phyloP scores from a whole-genome alignment of 495 filamentous ascomycete genomes.

The Aspergillus conjunctus region DNA sequence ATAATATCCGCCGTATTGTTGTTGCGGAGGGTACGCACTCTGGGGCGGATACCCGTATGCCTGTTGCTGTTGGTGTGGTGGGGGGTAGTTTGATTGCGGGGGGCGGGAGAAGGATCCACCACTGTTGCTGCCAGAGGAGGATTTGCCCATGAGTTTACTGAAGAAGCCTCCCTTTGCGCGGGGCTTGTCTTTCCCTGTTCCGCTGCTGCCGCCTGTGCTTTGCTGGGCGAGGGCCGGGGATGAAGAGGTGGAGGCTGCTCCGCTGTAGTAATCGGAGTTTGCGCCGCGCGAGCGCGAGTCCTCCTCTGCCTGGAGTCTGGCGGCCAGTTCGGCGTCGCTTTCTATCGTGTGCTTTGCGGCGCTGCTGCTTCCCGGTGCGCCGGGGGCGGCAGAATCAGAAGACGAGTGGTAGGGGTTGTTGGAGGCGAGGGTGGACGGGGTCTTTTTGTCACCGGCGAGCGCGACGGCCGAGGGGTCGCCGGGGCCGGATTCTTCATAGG shows the following conservation, averaged over 20 bases:
- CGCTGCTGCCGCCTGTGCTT: conserved; percentile 30
- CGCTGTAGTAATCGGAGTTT: conserved; percentile 49
- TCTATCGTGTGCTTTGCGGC: conserved; percentile 37
- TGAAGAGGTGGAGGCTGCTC: no score
- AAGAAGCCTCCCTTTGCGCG: conserved; percentile 34
- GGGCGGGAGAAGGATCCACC: conserved; percentile 10
- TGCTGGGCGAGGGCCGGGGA: no score
- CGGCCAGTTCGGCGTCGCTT: conserved; percentile 73
- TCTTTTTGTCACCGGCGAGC: conserved; percentile 55
- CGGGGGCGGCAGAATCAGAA: neutral
- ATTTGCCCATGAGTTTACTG: conserved; percentile 53
- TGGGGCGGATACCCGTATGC: conserved; percentile 25
- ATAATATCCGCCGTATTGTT: conserved; percentile 1
- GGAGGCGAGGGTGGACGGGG: conserved; percentile 43
- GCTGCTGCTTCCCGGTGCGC: neutral
- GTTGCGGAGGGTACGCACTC: conserved; percentile 42
- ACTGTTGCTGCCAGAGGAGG: conserved; percentile 20
- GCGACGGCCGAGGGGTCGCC: conserved; percentile 34
- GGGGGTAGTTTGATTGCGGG: conserved; percentile 31
- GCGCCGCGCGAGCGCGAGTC: conserved; percentile 61
- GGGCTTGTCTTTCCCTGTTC: conserved; percentile 13
- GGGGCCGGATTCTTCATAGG: conserved; percentile 56
- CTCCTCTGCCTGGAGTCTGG: conserved; percentile 81
- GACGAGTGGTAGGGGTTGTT: conserved; percentile 61
- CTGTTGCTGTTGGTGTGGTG: conserved; percentile 42